Conservation (phyloP, 2,329 filamentous ascomycete species). For the Neopestalotiopsis sp. region DNA sequence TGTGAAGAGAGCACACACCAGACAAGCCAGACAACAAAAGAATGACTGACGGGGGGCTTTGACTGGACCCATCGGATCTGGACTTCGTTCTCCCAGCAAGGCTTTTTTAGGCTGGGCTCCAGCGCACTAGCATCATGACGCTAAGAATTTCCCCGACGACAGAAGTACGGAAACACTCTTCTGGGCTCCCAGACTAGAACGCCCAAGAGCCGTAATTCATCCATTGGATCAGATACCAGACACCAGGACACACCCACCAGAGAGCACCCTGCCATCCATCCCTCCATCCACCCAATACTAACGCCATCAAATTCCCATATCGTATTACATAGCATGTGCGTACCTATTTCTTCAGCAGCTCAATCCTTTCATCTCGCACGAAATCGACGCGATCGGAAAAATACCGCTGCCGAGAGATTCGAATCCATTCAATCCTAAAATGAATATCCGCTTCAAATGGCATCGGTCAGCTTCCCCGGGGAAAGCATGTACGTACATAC, state of each 20-base stretch:
- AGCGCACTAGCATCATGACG: background rate
- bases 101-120: background rate
- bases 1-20: no score
- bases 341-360: no score
- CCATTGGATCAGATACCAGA: background rate
- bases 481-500: background rate
- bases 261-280: background rate
- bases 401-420: background rate
- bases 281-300: background rate
- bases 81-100: background rate
- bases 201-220: no score
- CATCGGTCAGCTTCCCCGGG: background rate
- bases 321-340: background rate
- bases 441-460: background rate
- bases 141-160: constrained; percentile 10
- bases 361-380: background rate
- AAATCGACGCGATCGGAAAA: background rate
- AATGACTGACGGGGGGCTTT: background rate
- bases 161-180: constrained; percentile 13
- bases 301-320: background rate
- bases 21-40: background rate
- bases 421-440: background rate
- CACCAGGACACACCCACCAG: background rate
- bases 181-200: constrained; percentile 5
- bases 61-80: background rate